These are phyloP conservation scores for Tuber calosporum DNA, from an alignment of 495 filamentous ascomycete genomes.

Conservation along the genomic window DNA sequence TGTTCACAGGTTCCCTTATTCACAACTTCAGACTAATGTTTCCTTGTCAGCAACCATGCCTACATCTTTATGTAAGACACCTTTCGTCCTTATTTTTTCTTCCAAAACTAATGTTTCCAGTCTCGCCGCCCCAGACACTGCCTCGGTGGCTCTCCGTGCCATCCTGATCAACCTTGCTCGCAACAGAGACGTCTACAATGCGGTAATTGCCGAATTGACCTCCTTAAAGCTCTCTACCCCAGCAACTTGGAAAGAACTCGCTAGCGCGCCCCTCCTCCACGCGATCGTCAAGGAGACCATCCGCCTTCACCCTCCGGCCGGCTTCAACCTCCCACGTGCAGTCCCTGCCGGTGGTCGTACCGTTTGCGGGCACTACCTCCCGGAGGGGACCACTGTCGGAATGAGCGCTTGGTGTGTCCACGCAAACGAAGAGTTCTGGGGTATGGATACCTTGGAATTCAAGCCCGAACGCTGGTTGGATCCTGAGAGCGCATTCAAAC, in stretches of 20 bases:
- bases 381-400: slow-evolving; percentile 42
- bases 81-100: background rate
- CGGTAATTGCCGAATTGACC: slow-evolving; percentile 23
- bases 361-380: slow-evolving; percentile 46
- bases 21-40: background rate
- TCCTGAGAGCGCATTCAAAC: slow-evolving; percentile 58
- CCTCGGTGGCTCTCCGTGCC: slow-evolving; percentile 28
- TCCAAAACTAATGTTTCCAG: slow-evolving; percentile 18
- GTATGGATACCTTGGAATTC: slow-evolving; percentile 68
- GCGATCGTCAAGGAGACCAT: slow-evolving; percentile 82
- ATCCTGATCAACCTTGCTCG: slow-evolving; percentile 32
- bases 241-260: slow-evolving; percentile 31
- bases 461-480: slow-evolving; percentile 66
- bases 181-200: slow-evolving; percentile 21
- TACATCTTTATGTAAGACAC: slow-evolving; percentile 29
- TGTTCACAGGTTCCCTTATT: background rate
- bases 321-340: slow-evolving; percentile 77
- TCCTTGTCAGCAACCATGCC: slow-evolving; percentile 20
- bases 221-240: slow-evolving; percentile 22
- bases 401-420: slow-evolving; percentile 39
- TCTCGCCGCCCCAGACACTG: slow-evolving; percentile 30
- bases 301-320: slow-evolving; percentile 81
- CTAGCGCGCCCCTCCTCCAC: slow-evolving; percentile 67
- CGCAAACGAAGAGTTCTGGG: slow-evolving; percentile 64
- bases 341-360: slow-evolving; percentile 58